Evolutionary conservation across 1,284 basidiomycete genomes (phyloP).

Genomic region (Ganoderma sinense): DNA sequence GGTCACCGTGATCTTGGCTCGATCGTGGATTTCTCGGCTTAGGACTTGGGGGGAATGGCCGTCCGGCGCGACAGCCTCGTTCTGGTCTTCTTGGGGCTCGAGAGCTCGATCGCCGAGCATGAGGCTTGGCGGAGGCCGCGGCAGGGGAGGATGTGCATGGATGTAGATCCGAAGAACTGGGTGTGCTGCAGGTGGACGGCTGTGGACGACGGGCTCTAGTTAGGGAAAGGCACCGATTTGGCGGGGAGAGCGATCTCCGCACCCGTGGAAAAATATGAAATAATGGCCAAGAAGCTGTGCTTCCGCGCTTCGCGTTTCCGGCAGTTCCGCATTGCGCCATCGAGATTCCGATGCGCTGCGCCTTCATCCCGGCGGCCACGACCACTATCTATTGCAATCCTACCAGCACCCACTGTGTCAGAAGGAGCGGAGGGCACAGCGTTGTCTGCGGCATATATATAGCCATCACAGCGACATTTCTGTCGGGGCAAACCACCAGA

Average conservation of each 20-base stretch:
- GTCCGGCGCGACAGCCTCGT: neutral
- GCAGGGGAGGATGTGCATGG: too few relatives aligned
- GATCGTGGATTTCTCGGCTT: neutral
- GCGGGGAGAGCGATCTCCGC: neutral
- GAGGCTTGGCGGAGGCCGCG: neutral
- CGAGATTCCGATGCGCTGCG: neutral
- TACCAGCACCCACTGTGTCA: too few relatives aligned
- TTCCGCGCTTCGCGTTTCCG: slow-evolving; percentile 1
- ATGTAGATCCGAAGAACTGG: neutral
- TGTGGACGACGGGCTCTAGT: neutral
- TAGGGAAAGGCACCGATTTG: neutral
- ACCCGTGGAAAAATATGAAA: neutral
- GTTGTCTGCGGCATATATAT: too few relatives aligned
- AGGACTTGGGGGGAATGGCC: neutral
- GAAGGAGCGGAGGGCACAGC: too few relatives aligned
- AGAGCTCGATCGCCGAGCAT: neutral
- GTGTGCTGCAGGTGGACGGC: neutral
- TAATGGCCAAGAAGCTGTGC: slow-evolving; percentile 1
- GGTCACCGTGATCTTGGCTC: neutral
- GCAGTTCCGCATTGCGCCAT: neutral
- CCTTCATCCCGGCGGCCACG: neutral
- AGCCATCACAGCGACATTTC: neutral
- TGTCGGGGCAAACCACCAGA: neutral
- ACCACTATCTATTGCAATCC: too few relatives aligned
- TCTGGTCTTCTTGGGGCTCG: neutral